Evolutionary conservation across 1,139 yeast genomes (phyloP).

Genomic region (Saccharomyces hybrid): DNA sequence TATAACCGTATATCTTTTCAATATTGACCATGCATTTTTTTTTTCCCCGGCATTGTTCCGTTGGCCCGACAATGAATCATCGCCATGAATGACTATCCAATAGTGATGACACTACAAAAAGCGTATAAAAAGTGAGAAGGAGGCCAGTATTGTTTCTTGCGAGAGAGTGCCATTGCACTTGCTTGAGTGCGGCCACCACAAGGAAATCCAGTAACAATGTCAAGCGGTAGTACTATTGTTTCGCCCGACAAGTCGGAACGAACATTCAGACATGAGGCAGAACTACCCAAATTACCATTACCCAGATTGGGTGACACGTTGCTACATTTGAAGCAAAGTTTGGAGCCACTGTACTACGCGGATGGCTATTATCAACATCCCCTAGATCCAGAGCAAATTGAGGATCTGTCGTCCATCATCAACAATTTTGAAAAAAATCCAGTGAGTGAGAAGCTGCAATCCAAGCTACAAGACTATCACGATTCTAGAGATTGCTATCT

Average conservation of each 20-base stretch:
- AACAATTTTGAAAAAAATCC: constrained; percentile 39
- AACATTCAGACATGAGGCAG: constrained; percentile 16
- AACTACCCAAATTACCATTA: constrained; percentile 25
- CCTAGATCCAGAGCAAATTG: constrained; percentile 20
- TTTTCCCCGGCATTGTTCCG: neutral
- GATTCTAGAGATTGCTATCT: constrained; percentile 47
- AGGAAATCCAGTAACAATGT: neutral
- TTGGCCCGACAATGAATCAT: neutral
- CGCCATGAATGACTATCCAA: constrained; percentile 1
- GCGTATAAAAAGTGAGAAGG: neutral
- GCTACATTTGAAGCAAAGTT: constrained; percentile 21
- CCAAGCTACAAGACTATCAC: constrained; percentile 43
- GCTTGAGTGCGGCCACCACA: neutral
- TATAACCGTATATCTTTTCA: constrained; percentile 1
- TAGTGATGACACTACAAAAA: neutral
- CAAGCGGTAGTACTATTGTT: neutral
- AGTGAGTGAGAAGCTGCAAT: constrained; percentile 43
- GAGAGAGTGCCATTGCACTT: neutral
- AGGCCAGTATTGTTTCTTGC: neutral
- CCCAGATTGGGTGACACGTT: constrained; percentile 22
- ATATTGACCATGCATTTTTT: neutral
- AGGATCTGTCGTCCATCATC: constrained; percentile 26
- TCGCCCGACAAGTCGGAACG: constrained; percentile 2
- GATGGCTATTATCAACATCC: constrained; percentile 30
- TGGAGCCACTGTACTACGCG: constrained; percentile 29